phyloP scores from a whole-genome alignment of 306 rosid species.

The Arachis stenosperma region DNA sequence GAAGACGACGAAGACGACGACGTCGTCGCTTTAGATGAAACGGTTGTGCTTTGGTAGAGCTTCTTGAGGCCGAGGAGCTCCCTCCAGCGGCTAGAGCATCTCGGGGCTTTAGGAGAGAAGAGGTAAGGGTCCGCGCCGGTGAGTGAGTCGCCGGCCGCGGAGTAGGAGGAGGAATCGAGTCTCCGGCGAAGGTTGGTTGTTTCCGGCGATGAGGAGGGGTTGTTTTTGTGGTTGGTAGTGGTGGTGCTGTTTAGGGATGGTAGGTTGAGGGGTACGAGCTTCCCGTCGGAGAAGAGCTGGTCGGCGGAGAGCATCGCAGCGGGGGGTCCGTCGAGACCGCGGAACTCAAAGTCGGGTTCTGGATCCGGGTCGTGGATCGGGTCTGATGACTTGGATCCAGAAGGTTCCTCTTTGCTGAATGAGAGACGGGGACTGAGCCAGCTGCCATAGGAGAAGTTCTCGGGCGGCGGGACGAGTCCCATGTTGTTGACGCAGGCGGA shows the following conservation, averaged over 20 bases:
- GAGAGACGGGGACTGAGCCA: conserved; percentile 73
- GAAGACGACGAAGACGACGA: neutral
- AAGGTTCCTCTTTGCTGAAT: conserved; percentile 49
- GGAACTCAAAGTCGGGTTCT: conserved; percentile 78
- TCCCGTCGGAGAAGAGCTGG: conserved; percentile 86
- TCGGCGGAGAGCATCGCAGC: conserved; percentile 91
- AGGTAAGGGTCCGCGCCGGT: conserved; percentile 56
- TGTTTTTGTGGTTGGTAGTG: conserved; percentile 26
- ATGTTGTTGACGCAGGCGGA: conserved; percentile 94
- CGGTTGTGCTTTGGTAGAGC: conserved; percentile 50
- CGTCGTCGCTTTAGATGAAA: conserved; percentile 43
- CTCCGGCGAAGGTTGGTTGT: conserved; percentile 43
- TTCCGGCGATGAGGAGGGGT: conserved; percentile 38
- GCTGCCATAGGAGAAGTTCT: conserved; percentile 65
- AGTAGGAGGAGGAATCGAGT: conserved; percentile 38
- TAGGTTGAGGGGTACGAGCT: conserved; percentile 77
- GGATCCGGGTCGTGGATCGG: conserved; percentile 16
- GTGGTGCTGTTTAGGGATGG: conserved; percentile 42
- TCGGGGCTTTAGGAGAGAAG: conserved; percentile 95
- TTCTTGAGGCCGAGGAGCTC: conserved; percentile 80
- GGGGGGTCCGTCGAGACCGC: conserved; percentile 80
- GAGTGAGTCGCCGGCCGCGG: neutral
- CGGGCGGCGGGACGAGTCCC: conserved; percentile 55
- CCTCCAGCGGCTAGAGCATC: conserved; percentile 95
- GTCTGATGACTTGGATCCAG: conserved; percentile 32